Percentiles rank a stretch among this genome's conserved stretches.
phyloP scores from a whole-genome alignment of 306 rosid genomes.

The Dalbergia cultrata region DNA sequence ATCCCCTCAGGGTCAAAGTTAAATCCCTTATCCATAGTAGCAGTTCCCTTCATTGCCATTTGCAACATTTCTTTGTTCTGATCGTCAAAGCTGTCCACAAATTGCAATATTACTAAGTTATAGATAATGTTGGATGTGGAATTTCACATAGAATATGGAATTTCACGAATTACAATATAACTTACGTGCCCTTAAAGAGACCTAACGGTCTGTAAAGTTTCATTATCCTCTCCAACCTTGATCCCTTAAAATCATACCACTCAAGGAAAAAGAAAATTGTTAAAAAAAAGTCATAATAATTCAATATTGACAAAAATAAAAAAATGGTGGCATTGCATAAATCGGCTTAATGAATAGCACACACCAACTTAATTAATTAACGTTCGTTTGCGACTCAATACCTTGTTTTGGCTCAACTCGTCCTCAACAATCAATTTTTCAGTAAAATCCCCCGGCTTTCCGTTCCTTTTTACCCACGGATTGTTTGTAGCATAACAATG shows the following conservation, averaged over 20 bases:
- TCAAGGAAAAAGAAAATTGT: neutral
- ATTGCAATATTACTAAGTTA: no score
- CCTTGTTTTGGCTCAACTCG: constrained; percentile 12
- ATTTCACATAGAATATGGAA: neutral
- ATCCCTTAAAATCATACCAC: constrained; percentile 34
- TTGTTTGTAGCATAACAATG: constrained; percentile 34
- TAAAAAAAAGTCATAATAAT: neutral
- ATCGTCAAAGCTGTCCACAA: constrained; percentile 54
- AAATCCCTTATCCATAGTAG: constrained; percentile 7
- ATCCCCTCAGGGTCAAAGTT: constrained; percentile 52
- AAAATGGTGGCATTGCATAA: neutral
- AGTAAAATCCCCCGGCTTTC: constrained; percentile 16
- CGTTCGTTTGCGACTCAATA: neutral
- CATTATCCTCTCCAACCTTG: constrained; percentile 23
- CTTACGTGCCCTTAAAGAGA: constrained; percentile 52
- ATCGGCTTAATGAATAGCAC: neutral
- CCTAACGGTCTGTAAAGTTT: constrained; percentile 37
- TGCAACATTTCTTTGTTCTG: constrained; percentile 49
- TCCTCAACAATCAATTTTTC: neutral
- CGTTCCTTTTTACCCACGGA: constrained; percentile 39
- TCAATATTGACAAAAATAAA: neutral
- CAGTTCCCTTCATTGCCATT: constrained; percentile 8
- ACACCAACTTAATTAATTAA: neutral
- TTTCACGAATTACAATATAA: no score
- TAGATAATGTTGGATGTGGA: neutral